Evolutionary conservation across 1,284 basidiomycete genomes (phyloP).

Genomic region (Mycena sp.): DNA sequence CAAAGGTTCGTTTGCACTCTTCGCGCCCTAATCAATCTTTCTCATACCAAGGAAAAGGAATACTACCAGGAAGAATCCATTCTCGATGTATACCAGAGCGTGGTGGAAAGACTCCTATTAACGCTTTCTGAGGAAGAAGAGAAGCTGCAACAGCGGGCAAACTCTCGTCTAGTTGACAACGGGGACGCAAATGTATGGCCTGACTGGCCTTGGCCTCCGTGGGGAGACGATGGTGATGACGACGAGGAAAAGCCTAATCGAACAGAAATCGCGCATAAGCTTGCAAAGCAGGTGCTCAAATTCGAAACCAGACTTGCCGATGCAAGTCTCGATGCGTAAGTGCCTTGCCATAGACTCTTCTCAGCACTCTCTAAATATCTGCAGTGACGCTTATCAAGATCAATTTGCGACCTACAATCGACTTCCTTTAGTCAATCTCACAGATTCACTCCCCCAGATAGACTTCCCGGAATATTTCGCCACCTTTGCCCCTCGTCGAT

Average conservation of each 20-base stretch:
- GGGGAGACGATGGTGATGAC: slow-evolving; percentile 59
- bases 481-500: slow-evolving; percentile 81
- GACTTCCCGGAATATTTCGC: slow-evolving; percentile 88
- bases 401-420: slow-evolving; percentile 94
- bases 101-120: slow-evolving; percentile 75
- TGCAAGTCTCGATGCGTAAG: slow-evolving; percentile 83
- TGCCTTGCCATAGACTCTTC: slow-evolving; percentile 13
- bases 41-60: slow-evolving; percentile 60
- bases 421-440: slow-evolving; percentile 72
- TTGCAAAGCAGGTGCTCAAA: slow-evolving; percentile 80
- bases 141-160: slow-evolving; percentile 29
- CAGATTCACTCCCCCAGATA: slow-evolving; percentile 79
- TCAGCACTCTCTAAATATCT: slow-evolving; percentile 7
- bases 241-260: slow-evolving; percentile 54
- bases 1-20: slow-evolving; percentile 60
- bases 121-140: slow-evolving; percentile 66
- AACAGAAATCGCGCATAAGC: slow-evolving; percentile 62
- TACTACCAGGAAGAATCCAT: slow-evolving; percentile 89
- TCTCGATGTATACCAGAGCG: slow-evolving; percentile 74
- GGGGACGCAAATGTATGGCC: slow-evolving; percentile 67
- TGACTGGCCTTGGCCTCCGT: slow-evolving; percentile 90
- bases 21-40: slow-evolving; percentile 3
- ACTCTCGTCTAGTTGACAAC: slow-evolving; percentile 42
- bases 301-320: slow-evolving; percentile 88
- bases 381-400: slow-evolving; percentile 76